Evolutionary conservation across 345 rosid species (phyloP), one percentile per base, ranked within the genome.

Genomic region (Eutrema yunnanense): DNA sequence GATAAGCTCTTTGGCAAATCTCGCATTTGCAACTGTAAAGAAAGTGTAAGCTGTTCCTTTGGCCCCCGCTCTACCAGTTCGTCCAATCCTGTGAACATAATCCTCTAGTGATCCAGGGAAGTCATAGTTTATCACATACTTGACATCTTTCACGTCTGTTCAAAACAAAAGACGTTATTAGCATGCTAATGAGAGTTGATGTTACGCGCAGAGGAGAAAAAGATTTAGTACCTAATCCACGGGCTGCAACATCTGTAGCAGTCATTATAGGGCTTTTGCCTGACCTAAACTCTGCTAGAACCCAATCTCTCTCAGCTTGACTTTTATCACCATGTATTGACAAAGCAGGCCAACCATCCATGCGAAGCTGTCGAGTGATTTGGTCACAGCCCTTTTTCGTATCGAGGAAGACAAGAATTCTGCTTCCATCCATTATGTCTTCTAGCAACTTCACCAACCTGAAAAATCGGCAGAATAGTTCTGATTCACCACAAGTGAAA

Each of bases 231-330:
- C 99, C 99, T 87, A 96, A 77, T 66, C 99, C 99, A 78, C 99
- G 98, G 75, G 99, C 99, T 49, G 98, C 99, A 8, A 96, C 99
- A 69, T 96, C 99, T n/a, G 99, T 96, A 61, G 99, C 99, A 53
- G 98, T 90, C 99, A 96, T 96, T 83, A 96, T 92, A 47, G 98
- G 99, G 75, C 96, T 92, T 74, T 92, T 96, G 65, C 99, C 99
- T 58, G 96, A 84, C 82, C 85, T 96, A 82, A 96, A 96, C 82
- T 92, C 99, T 1, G 99, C 87, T 48, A 96, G 98, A 56, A 96
- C 99, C 99, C 99, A 96, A 71, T 92, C 99, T 74, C 99, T 86
- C 80, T 96, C 99, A 8, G 99, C 97, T 86, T 96, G 99, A 72
- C 98, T 96, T 87, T 96, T 96, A 84, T 96, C 98, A 27, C 99